Conservation (phyloP, 2,329 filamentous ascomycete species). For the Trichoderma breve region DNA sequence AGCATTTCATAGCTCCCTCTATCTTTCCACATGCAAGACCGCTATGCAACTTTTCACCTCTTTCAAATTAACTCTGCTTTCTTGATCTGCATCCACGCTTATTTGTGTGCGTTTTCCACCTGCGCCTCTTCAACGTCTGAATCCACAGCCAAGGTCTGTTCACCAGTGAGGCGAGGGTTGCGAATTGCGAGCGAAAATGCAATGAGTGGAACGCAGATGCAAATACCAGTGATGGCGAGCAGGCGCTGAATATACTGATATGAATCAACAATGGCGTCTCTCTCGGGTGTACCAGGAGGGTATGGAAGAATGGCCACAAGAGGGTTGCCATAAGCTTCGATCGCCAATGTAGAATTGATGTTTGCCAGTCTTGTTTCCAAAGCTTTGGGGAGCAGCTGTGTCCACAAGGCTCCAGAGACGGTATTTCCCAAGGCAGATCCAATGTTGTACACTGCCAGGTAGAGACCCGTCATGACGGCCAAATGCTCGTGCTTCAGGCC, state of each 20-base stretch:
- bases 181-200: conserved; percentile 42
- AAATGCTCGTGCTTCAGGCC: conserved; percentile 50
- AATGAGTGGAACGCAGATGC: conserved; percentile 48
- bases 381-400: conserved; percentile 57
- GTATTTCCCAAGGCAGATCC: conserved; percentile 60
- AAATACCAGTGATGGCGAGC: conserved; percentile 49
- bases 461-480: conserved; percentile 63
- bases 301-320: conserved; percentile 19
- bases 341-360: conserved; percentile 37
- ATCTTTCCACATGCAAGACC: neutral
- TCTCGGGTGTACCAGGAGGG: conserved; percentile 42
- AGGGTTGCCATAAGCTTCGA: conserved; percentile 30
- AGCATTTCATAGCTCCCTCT: neutral
- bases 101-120: neutral
- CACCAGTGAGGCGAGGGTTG: conserved; percentile 46
- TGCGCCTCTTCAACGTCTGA: neutral
- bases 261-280: conserved; percentile 41
- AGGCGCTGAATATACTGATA: conserved; percentile 49
- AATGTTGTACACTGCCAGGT: conserved; percentile 61
- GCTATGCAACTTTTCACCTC: neutral
- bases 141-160: conserved; percentile 44
- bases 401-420: conserved; percentile 62
- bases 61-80: neutral
- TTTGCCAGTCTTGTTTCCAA: conserved; percentile 46
- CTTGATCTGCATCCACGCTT: neutral